Conservation (phyloP, 2,329 filamentous ascomycete species). For the Cercospora zeina region DNA sequence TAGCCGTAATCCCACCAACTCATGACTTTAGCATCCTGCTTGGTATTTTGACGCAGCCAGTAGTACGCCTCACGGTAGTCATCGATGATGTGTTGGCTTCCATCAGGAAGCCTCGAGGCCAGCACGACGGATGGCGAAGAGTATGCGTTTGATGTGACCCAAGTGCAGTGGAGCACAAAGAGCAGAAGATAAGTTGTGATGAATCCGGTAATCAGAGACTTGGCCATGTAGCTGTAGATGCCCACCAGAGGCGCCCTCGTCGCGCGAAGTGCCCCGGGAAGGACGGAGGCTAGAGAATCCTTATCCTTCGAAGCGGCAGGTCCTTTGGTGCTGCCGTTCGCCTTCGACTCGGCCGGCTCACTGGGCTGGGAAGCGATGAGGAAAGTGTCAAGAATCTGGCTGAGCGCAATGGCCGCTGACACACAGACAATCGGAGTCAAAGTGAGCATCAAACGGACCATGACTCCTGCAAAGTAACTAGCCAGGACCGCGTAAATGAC, state of each 20-base stretch:
- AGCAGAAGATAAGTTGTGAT: slow-evolving; percentile 80
- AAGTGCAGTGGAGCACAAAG: slow-evolving; percentile 97
- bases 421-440: slow-evolving; percentile 95
- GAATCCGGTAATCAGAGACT: slow-evolving; percentile 70
- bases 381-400: slow-evolving; percentile 85
- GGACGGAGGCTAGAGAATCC: slow-evolving; percentile 58
- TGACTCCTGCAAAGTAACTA: slow-evolving; percentile 98
- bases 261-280: slow-evolving; percentile 64
- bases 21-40: slow-evolving; percentile 96
- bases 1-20: slow-evolving; percentile 99
- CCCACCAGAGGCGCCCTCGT: slow-evolving; percentile 74
- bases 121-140: slow-evolving; percentile 96
- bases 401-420: slow-evolving; percentile 83
- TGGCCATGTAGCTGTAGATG: slow-evolving; percentile 78
- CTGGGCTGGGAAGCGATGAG: slow-evolving; percentile 66
- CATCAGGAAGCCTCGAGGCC: slow-evolving; percentile 87
- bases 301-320: slow-evolving; percentile 52
- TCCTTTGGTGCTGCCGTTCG: slow-evolving; percentile 45
- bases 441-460: slow-evolving; percentile 98
- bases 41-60: slow-evolving; percentile 97
- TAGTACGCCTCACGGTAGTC: slow-evolving; percentile 99
- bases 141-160: slow-evolving; percentile 99
- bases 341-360: slow-evolving; percentile 42
- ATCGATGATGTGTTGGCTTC: slow-evolving; percentile 97
- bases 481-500: slow-evolving; percentile 96